Base-by-base conservation (phyloP, 345 rosid genomes). In the Eucalyptus guilfoylei region DNA sequence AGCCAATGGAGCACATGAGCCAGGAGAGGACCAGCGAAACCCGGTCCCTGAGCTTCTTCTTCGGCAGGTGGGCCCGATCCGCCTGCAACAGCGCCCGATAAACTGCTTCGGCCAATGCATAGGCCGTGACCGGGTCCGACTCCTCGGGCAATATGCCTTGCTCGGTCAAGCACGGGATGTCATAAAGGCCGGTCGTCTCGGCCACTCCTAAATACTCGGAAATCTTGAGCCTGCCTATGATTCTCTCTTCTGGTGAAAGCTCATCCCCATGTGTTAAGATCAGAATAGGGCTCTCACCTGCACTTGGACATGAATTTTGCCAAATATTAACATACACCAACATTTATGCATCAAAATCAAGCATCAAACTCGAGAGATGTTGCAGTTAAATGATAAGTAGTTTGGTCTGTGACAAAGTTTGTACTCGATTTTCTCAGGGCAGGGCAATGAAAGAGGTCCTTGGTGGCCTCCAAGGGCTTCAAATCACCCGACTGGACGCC, bases 251-350 rank as follows among this genome's bases (percentile, higher is more conserved):
- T 0, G 91, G 60, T 16, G 92, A 87, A 88, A 95, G 50, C 86
- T 93, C 40, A 86, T 95, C 96, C 2, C 96, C 96, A 8, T 93
- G 96, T 14, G 96, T 94, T 54, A 94, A 50, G 49, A 93, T 92
- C 90, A 94, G 86, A n/a, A 94, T 80, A 3, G 95, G 95, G 81
- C 91, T 93, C 92, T 95, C 96, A 87, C 91, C 95, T 93, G 93
- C 89, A 30, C 32, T 62, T 4, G 28, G 14, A 58, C 69, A 11
- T 62, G 69, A 13, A 28, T 62, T 30, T 28, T 30, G 34, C 69
- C 69, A 28, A 28, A 62, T 62, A 62, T 30, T 62, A 62, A 14
- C 69, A 6, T 62, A 62, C 69, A 13, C 69, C 69, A 62, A 13
- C 32, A 62, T 3, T 28, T 12, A 30, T 28, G 69, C 34, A 62